Evolutionary conservation across 2,329 filamentous ascomycete species (phyloP).

Genomic region (Pyrenochaeta sp.): DNA sequence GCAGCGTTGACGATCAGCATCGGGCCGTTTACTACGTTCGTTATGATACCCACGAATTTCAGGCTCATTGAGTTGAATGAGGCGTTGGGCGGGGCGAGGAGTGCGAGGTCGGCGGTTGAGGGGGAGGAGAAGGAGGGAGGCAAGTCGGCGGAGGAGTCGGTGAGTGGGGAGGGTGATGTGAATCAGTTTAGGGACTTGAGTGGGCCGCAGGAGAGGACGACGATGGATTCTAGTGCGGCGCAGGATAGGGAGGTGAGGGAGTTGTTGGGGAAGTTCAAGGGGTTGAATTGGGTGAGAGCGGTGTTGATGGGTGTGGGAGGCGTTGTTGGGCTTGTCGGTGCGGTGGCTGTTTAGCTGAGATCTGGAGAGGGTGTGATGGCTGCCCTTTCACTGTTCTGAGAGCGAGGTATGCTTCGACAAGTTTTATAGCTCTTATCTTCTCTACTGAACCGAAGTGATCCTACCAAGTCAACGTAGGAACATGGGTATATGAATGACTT

Average conservation of each 20-base stretch:
- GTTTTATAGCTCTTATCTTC: too few species aligned
- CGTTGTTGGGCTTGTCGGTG: slow-evolving; percentile 29
- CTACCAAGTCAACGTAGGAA: too few species aligned
- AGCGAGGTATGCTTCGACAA: too few species aligned
- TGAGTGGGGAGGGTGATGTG: slow-evolving; percentile 27
- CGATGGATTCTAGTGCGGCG: slow-evolving; percentile 12
- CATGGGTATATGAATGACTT: too few species aligned
- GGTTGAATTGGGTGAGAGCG: slow-evolving; percentile 32
- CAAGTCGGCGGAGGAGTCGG: slow-evolving; percentile 27
- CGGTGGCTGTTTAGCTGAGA: too few species aligned
- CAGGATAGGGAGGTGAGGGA: slow-evolving; percentile 25
- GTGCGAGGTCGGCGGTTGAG: slow-evolving; percentile 12
- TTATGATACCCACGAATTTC: slow-evolving; percentile 19
- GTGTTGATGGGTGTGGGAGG: slow-evolving; percentile 33
- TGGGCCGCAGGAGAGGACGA: slow-evolving; percentile 26
- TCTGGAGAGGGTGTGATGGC: too few species aligned
- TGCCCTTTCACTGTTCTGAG: too few species aligned
- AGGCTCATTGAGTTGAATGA: slow-evolving; percentile 34
- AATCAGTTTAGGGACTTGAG: slow-evolving; percentile 39
- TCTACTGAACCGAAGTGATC: too few species aligned
- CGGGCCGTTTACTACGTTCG: slow-evolving; percentile 20
- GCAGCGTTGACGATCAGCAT: slow-evolving; percentile 26
- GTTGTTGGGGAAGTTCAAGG: slow-evolving; percentile 29
- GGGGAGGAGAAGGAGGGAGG: background rate
- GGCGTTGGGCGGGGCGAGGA: slow-evolving; percentile 21